Evolutionary conservation across 805 yeast genomes (phyloP), one percentile per base, ranked within the genome.

Genomic region (Myxozyma mucilagina): DNA sequence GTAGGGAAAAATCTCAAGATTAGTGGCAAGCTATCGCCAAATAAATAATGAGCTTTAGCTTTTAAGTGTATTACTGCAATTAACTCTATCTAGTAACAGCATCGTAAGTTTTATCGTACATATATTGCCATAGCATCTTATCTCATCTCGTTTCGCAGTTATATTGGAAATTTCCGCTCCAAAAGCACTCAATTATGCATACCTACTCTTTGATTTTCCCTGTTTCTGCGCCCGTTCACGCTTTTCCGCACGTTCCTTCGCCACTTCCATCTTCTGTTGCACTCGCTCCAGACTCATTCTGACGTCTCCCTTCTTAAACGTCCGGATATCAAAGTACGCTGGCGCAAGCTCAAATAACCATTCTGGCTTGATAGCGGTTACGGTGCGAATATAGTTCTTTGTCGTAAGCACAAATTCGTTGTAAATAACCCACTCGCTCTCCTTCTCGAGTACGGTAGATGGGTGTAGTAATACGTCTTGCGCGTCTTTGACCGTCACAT

Each of bases 401-500:
- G 96, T 84, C 0, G 99, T 94, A 66, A 93, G 80, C 41, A 93
- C 98, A 77, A 93, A 90, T 77, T 93, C 99, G 75, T 94, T 90
- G 79, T 94, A 94, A 52, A 94, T 80, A 49, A 94, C 89, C 93
- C 96, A 94, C 73, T 93, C 97, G 63, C 87, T 87, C 60, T 89
- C 94, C 60, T 86, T 87, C n/a, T 89, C 87, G 60, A 93, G 77
- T 10, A 91, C 94, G 1, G 97, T 90, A 57, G 94, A 87, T 63
- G 99, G 99, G 73, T 94, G 99, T 50, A 94, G 81, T 69, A 91
- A 76, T 11, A 93, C 98, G 65, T 93, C 98, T 78, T 94, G 99
- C 72, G 92, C 91, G 75, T 94, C 99, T 75, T 91, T 91, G 53
- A 92, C 88, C 0, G 99, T 94, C 68, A 89, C 82, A 74, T 87